These are phyloP conservation scores for Vicia faba DNA, from an alignment of 306 rosid species.

Conservation along the genomic window DNA sequence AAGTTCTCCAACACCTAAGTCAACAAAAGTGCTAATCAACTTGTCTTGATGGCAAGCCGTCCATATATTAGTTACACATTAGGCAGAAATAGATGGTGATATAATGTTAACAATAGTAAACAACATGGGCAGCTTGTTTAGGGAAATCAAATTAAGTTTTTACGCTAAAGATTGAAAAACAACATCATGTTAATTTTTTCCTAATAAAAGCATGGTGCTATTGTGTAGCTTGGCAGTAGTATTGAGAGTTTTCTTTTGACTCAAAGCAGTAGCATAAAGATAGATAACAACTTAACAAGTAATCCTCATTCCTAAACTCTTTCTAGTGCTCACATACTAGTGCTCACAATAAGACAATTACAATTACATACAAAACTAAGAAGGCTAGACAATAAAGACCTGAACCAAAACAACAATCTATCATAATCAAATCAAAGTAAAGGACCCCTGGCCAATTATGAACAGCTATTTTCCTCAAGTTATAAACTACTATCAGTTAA, in stretches of 20 bases:
- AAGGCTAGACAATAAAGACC: background rate
- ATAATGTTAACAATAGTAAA: background rate
- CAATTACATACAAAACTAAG: constrained; percentile 17
- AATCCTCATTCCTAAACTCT: constrained; percentile 1
- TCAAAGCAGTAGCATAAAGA: constrained; percentile 15
- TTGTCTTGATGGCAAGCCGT: background rate
- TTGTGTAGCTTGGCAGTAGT: background rate
- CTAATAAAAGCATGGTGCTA: background rate
- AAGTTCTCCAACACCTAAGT: background rate
- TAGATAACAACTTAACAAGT: background rate
- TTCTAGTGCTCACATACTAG: background rate
- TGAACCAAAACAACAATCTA: background rate
- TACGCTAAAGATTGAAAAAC: background rate
- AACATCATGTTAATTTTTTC: background rate
- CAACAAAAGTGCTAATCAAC: background rate
- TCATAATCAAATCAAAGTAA: constrained; percentile 15
- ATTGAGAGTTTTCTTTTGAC: too few species aligned
- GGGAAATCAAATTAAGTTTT: background rate
- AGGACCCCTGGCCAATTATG: background rate
- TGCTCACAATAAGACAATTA: constrained; percentile 11
- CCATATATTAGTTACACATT: too few species aligned
- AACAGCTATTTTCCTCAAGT: background rate
- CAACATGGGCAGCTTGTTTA: background rate
- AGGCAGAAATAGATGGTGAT: background rate
- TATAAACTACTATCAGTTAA: background rate